Evolutionary conservation across 169 alveolate species (phyloP).

Genomic region (Cryptosporidium sp.): DNA sequence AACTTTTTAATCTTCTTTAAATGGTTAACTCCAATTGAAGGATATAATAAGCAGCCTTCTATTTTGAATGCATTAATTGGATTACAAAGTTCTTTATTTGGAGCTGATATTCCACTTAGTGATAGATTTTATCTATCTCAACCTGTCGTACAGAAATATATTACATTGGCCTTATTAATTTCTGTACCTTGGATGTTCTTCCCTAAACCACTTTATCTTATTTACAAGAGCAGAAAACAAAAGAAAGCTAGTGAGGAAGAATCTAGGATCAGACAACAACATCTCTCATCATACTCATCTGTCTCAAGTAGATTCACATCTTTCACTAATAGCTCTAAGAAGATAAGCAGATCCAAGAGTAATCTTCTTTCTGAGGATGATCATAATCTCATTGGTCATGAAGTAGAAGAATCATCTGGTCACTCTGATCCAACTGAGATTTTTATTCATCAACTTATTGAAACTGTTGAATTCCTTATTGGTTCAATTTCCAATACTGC

Average conservation of each 20-base stretch:
- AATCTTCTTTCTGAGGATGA: conserved; percentile 77
- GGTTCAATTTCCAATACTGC: conserved; percentile 99
- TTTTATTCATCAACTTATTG: conserved; percentile 96
- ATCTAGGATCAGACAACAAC: conserved; percentile 15
- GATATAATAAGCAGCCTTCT: conserved; percentile 92
- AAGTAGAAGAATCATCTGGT: conserved; percentile 70
- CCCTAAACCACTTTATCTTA: conserved; percentile 92
- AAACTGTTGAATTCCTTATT: conserved; percentile 98
- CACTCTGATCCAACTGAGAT: conserved; percentile 88
- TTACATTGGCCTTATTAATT: conserved; percentile 86
- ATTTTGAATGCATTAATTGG: conserved; percentile 96
- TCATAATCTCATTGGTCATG: conserved; percentile 79
- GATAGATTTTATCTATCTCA: conserved; percentile 85
- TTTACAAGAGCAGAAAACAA: conserved; percentile 76
- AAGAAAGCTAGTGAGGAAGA: conserved; percentile 41
- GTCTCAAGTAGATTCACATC: conserved; percentile 38
- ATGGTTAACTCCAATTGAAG: conserved; percentile 92
- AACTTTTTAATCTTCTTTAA: conserved; percentile 93
- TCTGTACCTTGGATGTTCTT: conserved; percentile 95
- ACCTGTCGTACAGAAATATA: conserved; percentile 83
- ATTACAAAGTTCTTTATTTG: conserved; percentile 87
- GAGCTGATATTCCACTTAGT: conserved; percentile 79
- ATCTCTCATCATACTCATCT: conserved; percentile 57
- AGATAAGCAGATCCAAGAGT: not conserved
- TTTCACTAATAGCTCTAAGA: conserved; percentile 25